Conservation (phyloP, 257 asterid species). For the Coffea canephora region DNA sequence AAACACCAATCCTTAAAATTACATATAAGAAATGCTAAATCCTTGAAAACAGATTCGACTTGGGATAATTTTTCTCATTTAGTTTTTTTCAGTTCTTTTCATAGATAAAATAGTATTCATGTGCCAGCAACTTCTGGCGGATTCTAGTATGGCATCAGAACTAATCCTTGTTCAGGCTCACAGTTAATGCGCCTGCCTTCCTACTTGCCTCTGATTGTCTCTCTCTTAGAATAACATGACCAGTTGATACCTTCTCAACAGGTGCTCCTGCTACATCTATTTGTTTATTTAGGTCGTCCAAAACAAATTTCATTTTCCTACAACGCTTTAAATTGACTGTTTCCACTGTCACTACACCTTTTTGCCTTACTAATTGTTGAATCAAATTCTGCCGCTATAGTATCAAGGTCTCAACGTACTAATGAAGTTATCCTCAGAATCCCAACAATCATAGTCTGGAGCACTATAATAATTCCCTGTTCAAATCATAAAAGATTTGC, state of each 20-base stretch:
- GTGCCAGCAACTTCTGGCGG: background rate
- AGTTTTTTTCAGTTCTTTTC: background rate
- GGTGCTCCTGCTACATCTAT: background rate
- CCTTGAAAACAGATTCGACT: background rate
- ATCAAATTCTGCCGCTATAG: slow-evolving; percentile 15
- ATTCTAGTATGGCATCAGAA: background rate
- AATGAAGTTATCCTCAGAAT: slow-evolving; percentile 9
- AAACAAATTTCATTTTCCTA: background rate
- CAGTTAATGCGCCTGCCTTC: slow-evolving; percentile 8
- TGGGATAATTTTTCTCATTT: background rate
- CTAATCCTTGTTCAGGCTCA: background rate
- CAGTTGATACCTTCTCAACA: background rate
- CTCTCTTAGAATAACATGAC: background rate
- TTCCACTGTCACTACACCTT: background rate
- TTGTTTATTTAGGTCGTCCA: no score
- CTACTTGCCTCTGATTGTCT: background rate
- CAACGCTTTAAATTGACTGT: background rate
- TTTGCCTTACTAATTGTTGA: background rate
- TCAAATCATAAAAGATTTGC: background rate
- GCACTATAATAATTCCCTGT: background rate
- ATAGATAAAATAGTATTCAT: no score
- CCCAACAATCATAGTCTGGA: slow-evolving; percentile 24
- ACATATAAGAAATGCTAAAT: background rate
- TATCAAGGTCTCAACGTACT: slow-evolving; percentile 2
- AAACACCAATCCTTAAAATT: background rate